Evolutionary conservation across 805 yeast genomes (phyloP).

Genomic region (Teunomyces cretensis): DNA sequence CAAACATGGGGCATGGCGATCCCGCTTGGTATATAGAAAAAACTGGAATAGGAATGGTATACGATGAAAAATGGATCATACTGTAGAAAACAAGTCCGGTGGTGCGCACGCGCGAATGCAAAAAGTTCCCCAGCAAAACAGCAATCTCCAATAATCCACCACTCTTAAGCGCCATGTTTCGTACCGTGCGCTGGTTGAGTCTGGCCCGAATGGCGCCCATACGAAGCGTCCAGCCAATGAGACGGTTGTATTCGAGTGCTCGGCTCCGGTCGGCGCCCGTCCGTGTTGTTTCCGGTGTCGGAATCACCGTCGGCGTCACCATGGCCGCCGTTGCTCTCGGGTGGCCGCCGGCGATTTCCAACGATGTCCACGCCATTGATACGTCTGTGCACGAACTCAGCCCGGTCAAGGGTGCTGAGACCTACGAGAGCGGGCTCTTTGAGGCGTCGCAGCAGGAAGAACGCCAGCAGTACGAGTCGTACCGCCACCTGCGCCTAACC

Average conservation of each 20-base stretch:
- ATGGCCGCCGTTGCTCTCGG: background rate
- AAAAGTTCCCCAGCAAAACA: background rate
- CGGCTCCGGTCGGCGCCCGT: background rate
- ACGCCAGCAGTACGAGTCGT: slow-evolving; percentile 30
- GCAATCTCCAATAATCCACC: background rate
- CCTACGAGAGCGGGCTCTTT: slow-evolving; percentile 69
- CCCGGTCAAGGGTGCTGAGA: slow-evolving; percentile 54
- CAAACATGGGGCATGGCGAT: no score
- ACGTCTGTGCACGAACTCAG: slow-evolving; percentile 36
- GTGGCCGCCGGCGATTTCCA: slow-evolving; percentile 8
- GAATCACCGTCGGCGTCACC: background rate
- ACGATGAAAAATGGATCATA: no score
- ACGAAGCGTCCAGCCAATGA: background rate
- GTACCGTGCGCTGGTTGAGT: background rate
- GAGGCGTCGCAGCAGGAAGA: slow-evolving; percentile 59
- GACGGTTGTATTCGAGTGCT: background rate
- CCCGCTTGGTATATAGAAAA: no score
- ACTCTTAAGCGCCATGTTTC: background rate
- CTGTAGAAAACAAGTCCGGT: no score
- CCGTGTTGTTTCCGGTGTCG: background rate
- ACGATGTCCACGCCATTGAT: slow-evolving; percentile 34
- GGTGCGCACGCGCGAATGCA: no score
- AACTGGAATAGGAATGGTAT: no score
- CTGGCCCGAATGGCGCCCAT: background rate
- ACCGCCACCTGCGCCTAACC: slow-evolving; percentile 26